A percentile compares a stretch with the other conserved stretches of the same genome.
Conservation (phyloP, 176 grass and related monocot genomes). For the Rhynchospora breviuscula region DNA sequence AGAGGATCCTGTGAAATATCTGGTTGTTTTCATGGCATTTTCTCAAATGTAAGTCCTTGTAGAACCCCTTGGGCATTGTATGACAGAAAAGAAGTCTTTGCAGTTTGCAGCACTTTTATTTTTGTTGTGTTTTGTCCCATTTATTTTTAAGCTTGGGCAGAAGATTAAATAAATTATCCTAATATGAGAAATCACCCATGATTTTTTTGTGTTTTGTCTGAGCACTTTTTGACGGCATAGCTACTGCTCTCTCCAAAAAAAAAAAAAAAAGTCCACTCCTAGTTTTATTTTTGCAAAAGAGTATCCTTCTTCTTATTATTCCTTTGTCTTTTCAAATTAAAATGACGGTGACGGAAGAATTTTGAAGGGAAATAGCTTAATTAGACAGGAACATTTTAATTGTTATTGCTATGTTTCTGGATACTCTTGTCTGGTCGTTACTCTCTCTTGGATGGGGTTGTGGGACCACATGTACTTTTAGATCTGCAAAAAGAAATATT, state of each 20-base stretch:
- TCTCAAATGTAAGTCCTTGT: constrained; percentile 63
- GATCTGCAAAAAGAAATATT: neutral
- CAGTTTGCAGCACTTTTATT: neutral
- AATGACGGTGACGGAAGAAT: neutral
- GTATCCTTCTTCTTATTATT: no score
- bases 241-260: neutral
- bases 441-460: no score
- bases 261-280: neutral
- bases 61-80: constrained; percentile 1
- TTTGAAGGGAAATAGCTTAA: neutral
- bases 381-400: neutral
- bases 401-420: no score
- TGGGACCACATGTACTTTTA: no score
- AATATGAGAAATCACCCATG: neutral
- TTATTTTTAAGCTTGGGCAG: neutral
- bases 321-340: neutral
- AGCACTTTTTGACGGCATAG: neutral
- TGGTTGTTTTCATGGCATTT: constrained; percentile 85
- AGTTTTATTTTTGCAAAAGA: neutral
- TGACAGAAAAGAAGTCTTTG: constrained; percentile 14
- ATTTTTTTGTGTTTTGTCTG: neutral
- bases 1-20: constrained; percentile 80
- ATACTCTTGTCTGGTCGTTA: no score
- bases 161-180: neutral
- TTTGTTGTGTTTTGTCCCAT: neutral